Base-by-base conservation (phyloP, 2,329 filamentous ascomycete genomes). In the Penicillium digitatum region DNA sequence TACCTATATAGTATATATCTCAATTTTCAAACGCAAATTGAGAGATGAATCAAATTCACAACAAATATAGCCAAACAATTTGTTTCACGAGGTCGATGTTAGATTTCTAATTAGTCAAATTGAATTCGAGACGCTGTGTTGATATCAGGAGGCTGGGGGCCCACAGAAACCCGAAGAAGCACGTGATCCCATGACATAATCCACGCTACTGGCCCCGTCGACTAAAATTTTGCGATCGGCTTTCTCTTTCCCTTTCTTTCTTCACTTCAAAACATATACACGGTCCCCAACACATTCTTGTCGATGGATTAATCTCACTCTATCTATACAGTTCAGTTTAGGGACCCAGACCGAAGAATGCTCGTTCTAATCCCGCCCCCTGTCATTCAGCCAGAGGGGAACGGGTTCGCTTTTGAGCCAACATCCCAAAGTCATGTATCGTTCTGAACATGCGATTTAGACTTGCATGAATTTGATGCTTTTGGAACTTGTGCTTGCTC, bases 201-300 rank as follows among this genome's bases (percentile, higher is more conserved):
- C 39, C 16, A 14, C 52, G 47, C 52, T 51, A 55, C 37, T 26
- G 39, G 18, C 5, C 27, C 31, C 16, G 14, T 29, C 14, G 47
- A 55, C 45, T 55, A 51, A 55, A 55, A 55, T 14, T 48, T 32
- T 43, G 39, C 52, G 47, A n/a, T 1, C 29, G 29, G 52, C 51
- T 55, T 62, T 63, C 46, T 54, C 55, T 52, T 62, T 63, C 60
- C 34, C 59, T 57, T 61, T 58, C 53, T 60, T 60, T 61, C 60
- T 64, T 63, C 57, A 65, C 62, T 63, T 66, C 52, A 55, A 51
- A 55, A 55, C 52, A 68, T 61, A 61, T 63, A n/a, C 61, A 66
- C 72, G 74, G 74, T 76, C 74, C 73, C 72, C 71, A 72, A 69
- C 67, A 75, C 76, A 75, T 73, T 73, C 74, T 76, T 76, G 74